Evolutionary conservation across 306 rosid species (phyloP).

Genomic region (Vicia sativa): DNA sequence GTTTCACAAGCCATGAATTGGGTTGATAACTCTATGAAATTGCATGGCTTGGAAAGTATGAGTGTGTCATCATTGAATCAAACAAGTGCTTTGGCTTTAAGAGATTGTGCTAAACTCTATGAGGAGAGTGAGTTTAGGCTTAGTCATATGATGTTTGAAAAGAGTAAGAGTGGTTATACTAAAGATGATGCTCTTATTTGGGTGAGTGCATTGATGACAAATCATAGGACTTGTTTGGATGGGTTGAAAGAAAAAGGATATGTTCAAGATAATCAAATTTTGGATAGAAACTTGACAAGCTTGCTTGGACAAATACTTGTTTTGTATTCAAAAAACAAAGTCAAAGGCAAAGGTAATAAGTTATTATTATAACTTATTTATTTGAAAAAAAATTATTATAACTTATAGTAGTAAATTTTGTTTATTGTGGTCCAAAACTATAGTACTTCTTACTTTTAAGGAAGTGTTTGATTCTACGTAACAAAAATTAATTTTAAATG

Average conservation of each 20-base stretch:
- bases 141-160: constrained; percentile 33
- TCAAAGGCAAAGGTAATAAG: constrained; percentile 34
- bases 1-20: constrained; percentile 43
- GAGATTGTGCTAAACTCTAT: constrained; percentile 64
- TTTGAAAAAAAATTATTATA: too few relatives aligned
- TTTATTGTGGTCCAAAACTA: too few relatives aligned
- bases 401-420: neutral
- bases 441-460: too few relatives aligned
- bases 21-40: constrained; percentile 34
- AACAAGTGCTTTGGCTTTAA: constrained; percentile 35
- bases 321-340: constrained; percentile 37
- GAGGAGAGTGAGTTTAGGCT: constrained; percentile 58
- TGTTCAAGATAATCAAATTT: constrained; percentile 8
- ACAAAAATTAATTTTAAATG: too few relatives aligned
- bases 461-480: too few relatives aligned
- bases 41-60: constrained; percentile 9
- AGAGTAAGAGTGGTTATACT: constrained; percentile 16
- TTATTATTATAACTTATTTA: neutral
- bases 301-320: constrained; percentile 53
- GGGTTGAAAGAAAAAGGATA: constrained; percentile 54
- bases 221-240: constrained; percentile 59
- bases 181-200: constrained; percentile 53
- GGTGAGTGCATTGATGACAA: constrained; percentile 59
- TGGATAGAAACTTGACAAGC: constrained; percentile 46
- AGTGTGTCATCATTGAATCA: neutral